These are phyloP conservation scores for Suhomyces guaymorum DNA, from an alignment of 1,139 yeast genomes.

Conservation along the genomic window DNA sequence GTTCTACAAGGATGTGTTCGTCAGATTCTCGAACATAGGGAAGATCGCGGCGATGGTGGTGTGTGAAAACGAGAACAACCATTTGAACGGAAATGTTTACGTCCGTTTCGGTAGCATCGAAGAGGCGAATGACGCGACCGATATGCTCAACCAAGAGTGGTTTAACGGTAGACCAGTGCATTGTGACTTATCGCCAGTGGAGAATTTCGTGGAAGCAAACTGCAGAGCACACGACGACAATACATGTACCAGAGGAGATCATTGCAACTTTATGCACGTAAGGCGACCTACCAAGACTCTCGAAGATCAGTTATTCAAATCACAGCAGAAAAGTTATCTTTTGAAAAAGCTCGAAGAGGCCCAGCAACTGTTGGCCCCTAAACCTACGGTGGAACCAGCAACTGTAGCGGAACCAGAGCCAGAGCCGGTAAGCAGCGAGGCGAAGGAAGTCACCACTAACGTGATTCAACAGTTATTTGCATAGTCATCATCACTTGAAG, in stretches of 20 bases:
- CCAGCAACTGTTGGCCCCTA: slow-evolving; percentile 2
- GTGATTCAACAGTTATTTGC: slow-evolving; percentile 25
- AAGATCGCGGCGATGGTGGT: slow-evolving; percentile 66
- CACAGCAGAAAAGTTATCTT: slow-evolving; percentile 38
- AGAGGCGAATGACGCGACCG: slow-evolving; percentile 63
- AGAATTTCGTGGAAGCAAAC: slow-evolving; percentile 68
- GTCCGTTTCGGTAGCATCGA: slow-evolving; percentile 56
- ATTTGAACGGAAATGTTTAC: slow-evolving; percentile 81
- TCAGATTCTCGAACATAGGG: slow-evolving; percentile 67
- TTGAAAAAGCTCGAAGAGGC: slow-evolving; percentile 15
- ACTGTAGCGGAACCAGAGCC: not conserved
- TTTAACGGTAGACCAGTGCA: slow-evolving; percentile 77
- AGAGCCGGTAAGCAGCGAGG: no score
- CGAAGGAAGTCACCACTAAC: slow-evolving; percentile 17
- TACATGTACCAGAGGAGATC: slow-evolving; percentile 72
- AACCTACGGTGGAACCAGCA: not conserved
- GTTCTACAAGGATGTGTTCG: slow-evolving; percentile 72
- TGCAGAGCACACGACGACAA: slow-evolving; percentile 69
- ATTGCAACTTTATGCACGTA: slow-evolving; percentile 86
- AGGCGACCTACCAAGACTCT: slow-evolving; percentile 54
- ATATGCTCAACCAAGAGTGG: slow-evolving; percentile 76
- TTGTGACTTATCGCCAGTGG: slow-evolving; percentile 79
- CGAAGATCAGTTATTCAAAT: slow-evolving; percentile 36
- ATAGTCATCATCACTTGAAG: slow-evolving; percentile 3
- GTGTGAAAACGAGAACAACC: slow-evolving; percentile 82